Percentiles rank a stretch among this genome's conserved stretches.
Conservation (phyloP, 2,329 filamentous ascomycete species). For the Elsinoe arachidis region DNA sequence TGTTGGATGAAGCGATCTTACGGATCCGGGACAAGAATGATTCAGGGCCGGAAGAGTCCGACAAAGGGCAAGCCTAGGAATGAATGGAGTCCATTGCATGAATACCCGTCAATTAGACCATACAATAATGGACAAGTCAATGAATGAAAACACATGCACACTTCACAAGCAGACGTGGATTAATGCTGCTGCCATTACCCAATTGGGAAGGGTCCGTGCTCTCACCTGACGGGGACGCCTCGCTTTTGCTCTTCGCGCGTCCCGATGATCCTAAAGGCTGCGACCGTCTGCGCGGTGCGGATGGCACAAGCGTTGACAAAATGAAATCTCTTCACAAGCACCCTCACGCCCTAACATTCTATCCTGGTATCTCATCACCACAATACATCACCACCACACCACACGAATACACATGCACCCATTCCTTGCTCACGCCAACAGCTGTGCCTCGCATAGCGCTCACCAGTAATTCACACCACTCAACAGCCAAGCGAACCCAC, state of each 20-base stretch:
- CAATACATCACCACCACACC: background rate
- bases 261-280: background rate
- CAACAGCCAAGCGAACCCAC: slow-evolving; percentile 14
- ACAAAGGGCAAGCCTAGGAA: background rate
- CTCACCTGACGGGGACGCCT: no score
- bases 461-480: slow-evolving; percentile 6
- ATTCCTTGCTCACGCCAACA: slow-evolving; percentile 10
- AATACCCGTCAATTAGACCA: background rate
- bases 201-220: no score
- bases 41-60: slow-evolving; percentile 3
- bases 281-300: background rate
- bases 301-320: slow-evolving; percentile 3
- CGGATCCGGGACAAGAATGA: background rate
- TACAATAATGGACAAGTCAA: no score
- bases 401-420: slow-evolving; percentile 5
- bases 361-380: background rate
- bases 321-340: slow-evolving; percentile 7
- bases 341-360: background rate
- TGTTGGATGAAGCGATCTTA: slow-evolving; percentile 1
- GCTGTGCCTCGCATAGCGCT: slow-evolving; percentile 13
- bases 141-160: no score
- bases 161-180: no score
- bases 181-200: no score
- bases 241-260: background rate
- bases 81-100: background rate